phyloP scores from a whole-genome alignment of 805 yeast species.

The Kurtzmaniella fragi region DNA sequence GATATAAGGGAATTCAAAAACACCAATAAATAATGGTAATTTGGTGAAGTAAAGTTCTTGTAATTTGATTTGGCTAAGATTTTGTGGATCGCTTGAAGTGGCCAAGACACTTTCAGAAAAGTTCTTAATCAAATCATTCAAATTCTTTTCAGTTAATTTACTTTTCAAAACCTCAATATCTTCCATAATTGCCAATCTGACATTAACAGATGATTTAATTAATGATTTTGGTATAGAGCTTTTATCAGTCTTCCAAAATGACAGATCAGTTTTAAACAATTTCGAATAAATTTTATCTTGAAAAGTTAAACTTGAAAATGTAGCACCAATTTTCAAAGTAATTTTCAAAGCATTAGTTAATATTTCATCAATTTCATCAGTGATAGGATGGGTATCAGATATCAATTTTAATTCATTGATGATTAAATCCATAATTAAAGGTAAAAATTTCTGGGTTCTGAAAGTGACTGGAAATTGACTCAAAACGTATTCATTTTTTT shows the following conservation, averaged over 20 bases:
- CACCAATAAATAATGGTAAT: slow-evolving; percentile 35
- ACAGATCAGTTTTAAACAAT: slow-evolving; percentile 21
- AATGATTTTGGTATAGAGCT: slow-evolving; percentile 7
- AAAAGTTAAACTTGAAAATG: slow-evolving; percentile 72
- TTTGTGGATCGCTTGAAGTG: slow-evolving; percentile 21
- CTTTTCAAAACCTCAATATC: slow-evolving; percentile 43
- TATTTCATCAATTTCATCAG: slow-evolving; percentile 29
- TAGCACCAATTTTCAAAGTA: slow-evolving; percentile 57
- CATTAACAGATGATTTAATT: slow-evolving; percentile 26
- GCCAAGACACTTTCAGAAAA: slow-evolving; percentile 32
- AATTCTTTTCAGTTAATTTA: slow-evolving; percentile 50
- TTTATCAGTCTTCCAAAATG: slow-evolving; percentile 14
- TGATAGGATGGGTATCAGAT: slow-evolving; percentile 5
- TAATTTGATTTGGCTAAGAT: slow-evolving; percentile 26
- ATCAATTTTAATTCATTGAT: slow-evolving; percentile 30
- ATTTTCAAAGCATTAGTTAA: slow-evolving; percentile 48
- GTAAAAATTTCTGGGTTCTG: slow-evolving; percentile 68
- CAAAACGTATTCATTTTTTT: slow-evolving; percentile 15
- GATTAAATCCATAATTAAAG: slow-evolving; percentile 48
- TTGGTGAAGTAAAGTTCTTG: slow-evolving; percentile 52
- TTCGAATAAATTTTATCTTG: slow-evolving; percentile 59
- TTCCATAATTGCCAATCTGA: slow-evolving; percentile 31
- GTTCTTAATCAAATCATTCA: slow-evolving; percentile 44
- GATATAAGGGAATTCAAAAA: slow-evolving; percentile 62
- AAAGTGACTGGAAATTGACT: slow-evolving; percentile 35